phyloP scores from a whole-genome alignment of 768 basidiomycete species.

The Suillus alpinus region DNA sequence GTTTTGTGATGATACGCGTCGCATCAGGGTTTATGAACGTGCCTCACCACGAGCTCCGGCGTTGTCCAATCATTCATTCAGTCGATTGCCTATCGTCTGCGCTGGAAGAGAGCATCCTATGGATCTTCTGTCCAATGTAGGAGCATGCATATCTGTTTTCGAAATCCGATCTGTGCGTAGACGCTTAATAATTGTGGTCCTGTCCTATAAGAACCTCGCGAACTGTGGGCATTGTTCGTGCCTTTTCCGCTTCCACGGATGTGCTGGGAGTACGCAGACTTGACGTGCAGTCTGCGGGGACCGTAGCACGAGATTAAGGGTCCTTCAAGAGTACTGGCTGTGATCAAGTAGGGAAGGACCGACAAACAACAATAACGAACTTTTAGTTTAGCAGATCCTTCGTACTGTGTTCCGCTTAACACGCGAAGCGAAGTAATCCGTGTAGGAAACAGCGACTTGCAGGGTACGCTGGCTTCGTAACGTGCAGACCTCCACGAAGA shows the following conservation, averaged over 20 bases:
- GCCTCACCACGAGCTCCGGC: slow-evolving; percentile 85
- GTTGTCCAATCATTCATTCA: slow-evolving; percentile 36
- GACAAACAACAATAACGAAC: slow-evolving; percentile 38
- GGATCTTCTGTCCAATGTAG: slow-evolving; percentile 66
- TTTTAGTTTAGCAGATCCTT: slow-evolving; percentile 84
- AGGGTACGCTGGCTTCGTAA: slow-evolving; percentile 42
- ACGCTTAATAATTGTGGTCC: too few relatives aligned
- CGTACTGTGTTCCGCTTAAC: slow-evolving; percentile 92
- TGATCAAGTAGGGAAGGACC: not conserved
- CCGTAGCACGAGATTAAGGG: slow-evolving; percentile 85
- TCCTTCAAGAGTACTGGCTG: slow-evolving; percentile 47
- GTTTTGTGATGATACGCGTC: slow-evolving; percentile 86
- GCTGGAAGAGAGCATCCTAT: slow-evolving; percentile 64
- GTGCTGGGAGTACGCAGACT: too few relatives aligned
- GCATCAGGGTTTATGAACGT: slow-evolving; percentile 86
- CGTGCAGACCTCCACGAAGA: slow-evolving; percentile 76
- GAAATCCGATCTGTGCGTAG: slow-evolving; percentile 87
- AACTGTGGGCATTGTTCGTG: slow-evolving; percentile 95
- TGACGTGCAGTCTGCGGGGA: slow-evolving; percentile 77
- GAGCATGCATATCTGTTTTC: slow-evolving; percentile 71
- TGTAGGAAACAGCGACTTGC: slow-evolving; percentile 57
- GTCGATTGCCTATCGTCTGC: slow-evolving; percentile 1
- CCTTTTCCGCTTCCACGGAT: slow-evolving; percentile 89
- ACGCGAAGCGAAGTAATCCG: slow-evolving; percentile 88
- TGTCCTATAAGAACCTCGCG: too few relatives aligned